Evolutionary conservation across 2,329 filamentous ascomycete species (phyloP).

Genomic region (Diaporthe destruens): DNA sequence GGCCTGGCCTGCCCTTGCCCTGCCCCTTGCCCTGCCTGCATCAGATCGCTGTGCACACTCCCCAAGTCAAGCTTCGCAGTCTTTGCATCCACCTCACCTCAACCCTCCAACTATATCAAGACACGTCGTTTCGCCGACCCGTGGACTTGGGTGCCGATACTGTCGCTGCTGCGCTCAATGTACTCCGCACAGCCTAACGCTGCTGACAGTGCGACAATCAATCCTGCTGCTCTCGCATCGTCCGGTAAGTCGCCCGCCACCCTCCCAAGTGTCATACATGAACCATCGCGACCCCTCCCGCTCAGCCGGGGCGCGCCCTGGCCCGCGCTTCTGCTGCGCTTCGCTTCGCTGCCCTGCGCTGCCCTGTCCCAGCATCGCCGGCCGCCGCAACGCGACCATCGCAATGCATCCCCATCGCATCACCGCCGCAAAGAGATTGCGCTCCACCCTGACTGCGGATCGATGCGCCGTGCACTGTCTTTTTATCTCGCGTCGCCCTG

Average conservation of each 20-base stretch:
- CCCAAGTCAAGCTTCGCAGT: slow-evolving; percentile 49
- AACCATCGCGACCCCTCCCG: slow-evolving; percentile 42
- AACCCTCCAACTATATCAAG: slow-evolving; percentile 70
- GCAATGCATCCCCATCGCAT: slow-evolving; percentile 31
- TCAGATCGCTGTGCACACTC: slow-evolving; percentile 55
- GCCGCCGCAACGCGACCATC: slow-evolving; percentile 29
- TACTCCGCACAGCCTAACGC: slow-evolving; percentile 76
- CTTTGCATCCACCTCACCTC: slow-evolving; percentile 48
- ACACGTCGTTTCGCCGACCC: slow-evolving; percentile 70
- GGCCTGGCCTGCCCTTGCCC: slow-evolving; percentile 8
- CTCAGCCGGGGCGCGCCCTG: slow-evolving; percentile 40
- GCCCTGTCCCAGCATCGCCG: slow-evolving; percentile 28
- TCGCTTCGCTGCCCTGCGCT: background rate
- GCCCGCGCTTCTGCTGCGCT: slow-evolving; percentile 32
- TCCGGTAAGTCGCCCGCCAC: slow-evolving; percentile 69
- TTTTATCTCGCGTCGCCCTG: slow-evolving; percentile 4
- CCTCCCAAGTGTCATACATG: slow-evolving; percentile 41
- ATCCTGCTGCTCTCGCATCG: slow-evolving; percentile 87
- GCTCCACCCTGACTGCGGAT: slow-evolving; percentile 11
- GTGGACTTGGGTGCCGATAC: slow-evolving; percentile 52
- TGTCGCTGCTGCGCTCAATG: slow-evolving; percentile 61
- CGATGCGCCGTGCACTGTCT: slow-evolving; percentile 15
- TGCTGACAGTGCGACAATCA: slow-evolving; percentile 89
- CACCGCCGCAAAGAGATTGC: background rate
- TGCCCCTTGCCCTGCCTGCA: slow-evolving; percentile 51